A percentile compares a stretch with the other conserved stretches of the same genome.
Conservation (phyloP, 108 stramenopile genomes). For the Conticribra guillardii region DNA sequence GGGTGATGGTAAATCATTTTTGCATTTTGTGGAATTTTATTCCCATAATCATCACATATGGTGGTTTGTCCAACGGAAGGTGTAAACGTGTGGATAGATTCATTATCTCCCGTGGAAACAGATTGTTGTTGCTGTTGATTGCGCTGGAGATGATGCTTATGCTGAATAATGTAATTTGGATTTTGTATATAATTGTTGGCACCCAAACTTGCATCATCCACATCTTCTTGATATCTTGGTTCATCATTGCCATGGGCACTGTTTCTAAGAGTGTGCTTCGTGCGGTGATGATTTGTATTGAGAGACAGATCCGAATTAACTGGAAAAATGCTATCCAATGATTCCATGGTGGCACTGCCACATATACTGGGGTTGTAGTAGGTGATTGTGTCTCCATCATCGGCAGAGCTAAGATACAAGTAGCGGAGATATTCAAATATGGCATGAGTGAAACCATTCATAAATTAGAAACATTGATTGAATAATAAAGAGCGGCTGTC, state of each 20-base stretch:
- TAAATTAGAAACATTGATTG: background rate
- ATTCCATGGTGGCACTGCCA: conserved; percentile 26
- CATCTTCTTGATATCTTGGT: conserved; percentile 4
- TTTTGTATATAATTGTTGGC: conserved; percentile 23
- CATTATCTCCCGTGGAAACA: conserved; percentile 5
- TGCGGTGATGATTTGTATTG: too few species aligned
- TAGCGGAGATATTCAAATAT: background rate
- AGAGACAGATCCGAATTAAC: conserved; percentile 13
- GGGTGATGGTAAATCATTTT: conserved; percentile 32
- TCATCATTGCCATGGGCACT: conserved; percentile 14
- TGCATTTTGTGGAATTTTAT: conserved; percentile 41
- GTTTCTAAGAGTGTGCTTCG: too few species aligned
- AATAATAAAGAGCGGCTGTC: background rate
- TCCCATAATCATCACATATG: conserved; percentile 41
- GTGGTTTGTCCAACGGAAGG: conserved; percentile 40
- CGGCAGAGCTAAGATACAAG: conserved; percentile 41
- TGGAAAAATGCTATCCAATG: background rate
- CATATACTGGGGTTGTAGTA: conserved; percentile 30
- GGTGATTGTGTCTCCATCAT: conserved; percentile 48
- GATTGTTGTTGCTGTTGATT: conserved; percentile 1
- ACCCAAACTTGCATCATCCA: conserved; percentile 15
- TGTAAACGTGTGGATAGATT: conserved; percentile 26
- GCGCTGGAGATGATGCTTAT: background rate
- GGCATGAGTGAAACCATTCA: conserved; percentile 3
- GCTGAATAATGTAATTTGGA: conserved; percentile 17